Evolutionary conservation across 805 yeast genomes (phyloP), one percentile per base, ranked within the genome.

Genomic region (Torulaspora franciscae): DNA sequence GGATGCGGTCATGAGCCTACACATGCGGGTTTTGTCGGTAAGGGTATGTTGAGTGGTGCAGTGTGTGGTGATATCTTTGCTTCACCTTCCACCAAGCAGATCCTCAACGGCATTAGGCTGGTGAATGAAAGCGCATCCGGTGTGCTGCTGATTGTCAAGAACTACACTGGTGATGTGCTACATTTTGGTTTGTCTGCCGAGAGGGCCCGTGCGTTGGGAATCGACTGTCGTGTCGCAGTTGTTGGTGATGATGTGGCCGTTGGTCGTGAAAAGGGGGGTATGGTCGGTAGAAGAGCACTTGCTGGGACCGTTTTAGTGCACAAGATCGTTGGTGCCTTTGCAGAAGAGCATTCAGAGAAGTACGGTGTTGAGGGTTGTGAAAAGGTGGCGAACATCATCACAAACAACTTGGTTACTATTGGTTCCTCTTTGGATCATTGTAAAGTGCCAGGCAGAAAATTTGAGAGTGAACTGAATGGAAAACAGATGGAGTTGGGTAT

Each of bases 1-100:
- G 97, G 97, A 23, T 80, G 90, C 10, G 98, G 98, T 38, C 98
- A 90, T 61, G 98, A 90, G 66, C 97, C 97, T 22, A 73, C 89
- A 3, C 97, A 91, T 59, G 90, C 86, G 7, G 97, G 96, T 0
- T 90, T 80, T 62, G 89, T 90, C 17, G 97, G 97, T 9, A 73
- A 79, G 10, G 95, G 95, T 40, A 68, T 84, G 54, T 65, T 90
- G 32, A 87, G 85, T 53, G 95, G 82, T 32, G 97, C 96, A 0
- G 95, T 90, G 4, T 80, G 89, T 43, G 98, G 98, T 29, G 79
- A 83, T 43, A 75, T 87, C n/a, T 90, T 90, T 70, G 96, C 97
- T 0, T 87, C 96, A 10, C 98, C 98, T 3, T 79, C 89, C n/a
- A 87, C 96, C 1, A 85, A 81, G 57, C 98, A 90, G 66, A 85